These are phyloP conservation scores for Aspergillus brasiliensis DNA, from an alignment of 2,329 filamentous ascomycete species.

Conservation along the genomic window DNA sequence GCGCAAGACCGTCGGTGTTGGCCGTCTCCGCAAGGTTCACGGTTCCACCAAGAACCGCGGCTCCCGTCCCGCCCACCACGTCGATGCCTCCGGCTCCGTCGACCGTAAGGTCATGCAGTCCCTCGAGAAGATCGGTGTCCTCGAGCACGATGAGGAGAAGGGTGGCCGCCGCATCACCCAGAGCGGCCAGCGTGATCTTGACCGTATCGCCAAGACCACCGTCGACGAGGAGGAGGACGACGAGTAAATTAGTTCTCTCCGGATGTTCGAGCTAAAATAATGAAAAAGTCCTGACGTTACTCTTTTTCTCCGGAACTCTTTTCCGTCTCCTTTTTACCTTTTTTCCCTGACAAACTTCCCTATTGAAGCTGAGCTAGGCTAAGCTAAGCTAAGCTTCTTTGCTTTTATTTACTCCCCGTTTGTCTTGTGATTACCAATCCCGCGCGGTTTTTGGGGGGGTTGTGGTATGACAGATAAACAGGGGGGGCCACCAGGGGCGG, in stretches of 20 bases:
- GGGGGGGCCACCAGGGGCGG: no score
- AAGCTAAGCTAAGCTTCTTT: no score
- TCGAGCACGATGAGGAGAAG: slow-evolving; percentile 98
- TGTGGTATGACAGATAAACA: no score
- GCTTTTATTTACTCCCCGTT: background rate
- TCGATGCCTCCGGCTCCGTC: slow-evolving; percentile 90
- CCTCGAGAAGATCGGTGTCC: slow-evolving; percentile 98
- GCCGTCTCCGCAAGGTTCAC: slow-evolving; percentile 95
- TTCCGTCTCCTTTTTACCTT: slow-evolving; percentile 3
- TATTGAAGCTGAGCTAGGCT: background rate
- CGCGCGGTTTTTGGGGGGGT: no score
- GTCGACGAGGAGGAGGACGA: slow-evolving; percentile 50
- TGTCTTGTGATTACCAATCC: background rate
- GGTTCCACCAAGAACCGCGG: slow-evolving; percentile 97
- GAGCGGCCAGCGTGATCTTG: slow-evolving; percentile 97
- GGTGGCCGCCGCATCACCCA: slow-evolving; percentile 98
- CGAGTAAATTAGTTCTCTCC: slow-evolving; percentile 41
- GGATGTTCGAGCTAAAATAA: slow-evolving; percentile 25
- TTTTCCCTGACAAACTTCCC: background rate
- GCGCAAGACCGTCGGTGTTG: slow-evolving; percentile 98
- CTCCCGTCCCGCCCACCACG: slow-evolving; percentile 86
- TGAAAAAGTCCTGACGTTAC: slow-evolving; percentile 30
- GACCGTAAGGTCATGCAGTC: slow-evolving; percentile 98
- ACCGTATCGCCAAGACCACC: slow-evolving; percentile 83
- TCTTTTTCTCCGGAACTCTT: slow-evolving; percentile 8